Percentiles rank a stretch among this genome's conserved stretches.
Evolutionary conservation across 176 grass and related monocot genomes (phyloP).

Genomic region (Elaeis guineensis): DNA sequence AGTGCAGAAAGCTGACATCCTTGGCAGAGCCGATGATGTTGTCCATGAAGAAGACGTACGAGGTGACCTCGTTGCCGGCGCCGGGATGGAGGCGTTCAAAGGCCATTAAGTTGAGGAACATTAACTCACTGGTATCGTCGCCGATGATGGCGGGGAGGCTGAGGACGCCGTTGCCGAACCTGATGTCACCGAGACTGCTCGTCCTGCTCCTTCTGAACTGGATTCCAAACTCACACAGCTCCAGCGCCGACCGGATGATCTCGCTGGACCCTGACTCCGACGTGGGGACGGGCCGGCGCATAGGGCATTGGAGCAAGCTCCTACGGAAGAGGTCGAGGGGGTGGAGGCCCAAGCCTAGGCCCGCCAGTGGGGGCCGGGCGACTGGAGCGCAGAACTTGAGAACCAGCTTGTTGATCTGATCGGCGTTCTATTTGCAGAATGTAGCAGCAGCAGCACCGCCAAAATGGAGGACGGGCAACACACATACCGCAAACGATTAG

Average conservation of each 20-base stretch:
- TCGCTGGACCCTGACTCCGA: background rate
- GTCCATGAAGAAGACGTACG: conserved; percentile 14
- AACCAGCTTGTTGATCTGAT: conserved; percentile 17
- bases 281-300: no score
- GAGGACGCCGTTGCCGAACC: conserved; percentile 6
- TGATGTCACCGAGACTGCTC: conserved; percentile 5
- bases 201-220: background rate
- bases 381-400: background rate
- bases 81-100: conserved; percentile 19
- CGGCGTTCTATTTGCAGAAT: background rate
- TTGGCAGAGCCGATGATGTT: background rate
- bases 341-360: conserved; percentile 10
- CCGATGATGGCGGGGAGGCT: conserved; percentile 1
- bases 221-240: conserved; percentile 16
- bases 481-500: background rate
- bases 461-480: background rate
- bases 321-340: conserved; percentile 17
- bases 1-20: no score
- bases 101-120: conserved; percentile 17
- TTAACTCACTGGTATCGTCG: conserved; percentile 7
- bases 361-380: background rate
- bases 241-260: background rate
- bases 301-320: background rate
- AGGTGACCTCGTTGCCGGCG: conserved; percentile 1
- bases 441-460: no score